Evolutionary conservation across 2,329 filamentous ascomycete species (phyloP).

Genomic region (Leptoxyphium fumago): DNA sequence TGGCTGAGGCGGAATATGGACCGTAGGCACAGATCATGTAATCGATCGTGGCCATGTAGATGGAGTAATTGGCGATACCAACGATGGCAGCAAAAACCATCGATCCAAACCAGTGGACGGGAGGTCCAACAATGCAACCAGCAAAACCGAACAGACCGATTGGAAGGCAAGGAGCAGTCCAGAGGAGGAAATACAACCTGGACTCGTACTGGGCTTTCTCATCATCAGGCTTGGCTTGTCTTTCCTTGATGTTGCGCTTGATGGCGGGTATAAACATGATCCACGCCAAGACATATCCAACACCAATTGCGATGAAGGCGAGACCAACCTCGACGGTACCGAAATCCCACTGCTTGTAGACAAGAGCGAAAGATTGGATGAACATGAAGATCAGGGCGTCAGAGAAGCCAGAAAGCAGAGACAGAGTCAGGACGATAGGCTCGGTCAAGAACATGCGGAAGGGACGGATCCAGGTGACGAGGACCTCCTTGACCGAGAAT

Average conservation of each 20-base stretch:
- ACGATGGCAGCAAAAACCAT: slow-evolving; percentile 54
- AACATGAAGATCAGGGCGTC: slow-evolving; percentile 72
- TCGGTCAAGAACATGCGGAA: slow-evolving; percentile 68
- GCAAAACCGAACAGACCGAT: slow-evolving; percentile 61
- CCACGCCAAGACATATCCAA: slow-evolving; percentile 54
- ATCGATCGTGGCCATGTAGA: slow-evolving; percentile 61
- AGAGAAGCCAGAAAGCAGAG: slow-evolving; percentile 58
- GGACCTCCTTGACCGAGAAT: slow-evolving; percentile 29
- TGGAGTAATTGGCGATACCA: slow-evolving; percentile 50
- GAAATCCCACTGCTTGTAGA: slow-evolving; percentile 56
- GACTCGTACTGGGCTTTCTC: slow-evolving; percentile 47
- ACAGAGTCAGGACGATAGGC: slow-evolving; percentile 58
- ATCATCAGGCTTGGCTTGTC: slow-evolving; percentile 33
- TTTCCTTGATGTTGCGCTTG: slow-evolving; percentile 37
- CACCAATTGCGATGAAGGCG: slow-evolving; percentile 50
- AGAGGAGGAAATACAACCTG: slow-evolving; percentile 53
- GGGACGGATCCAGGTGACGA: slow-evolving; percentile 46
- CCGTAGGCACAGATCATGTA: slow-evolving; percentile 67
- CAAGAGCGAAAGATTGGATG: slow-evolving; percentile 56
- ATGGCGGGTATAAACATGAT: slow-evolving; percentile 42
- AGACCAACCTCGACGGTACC: slow-evolving; percentile 43
- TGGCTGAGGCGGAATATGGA: slow-evolving; percentile 59
- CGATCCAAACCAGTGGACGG: slow-evolving; percentile 53
- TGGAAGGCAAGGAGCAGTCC: slow-evolving; percentile 45
- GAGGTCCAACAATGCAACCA: slow-evolving; percentile 52